Conservation (phyloP, 1,139 yeast genomes). For the Candida gigantensis region DNA sequence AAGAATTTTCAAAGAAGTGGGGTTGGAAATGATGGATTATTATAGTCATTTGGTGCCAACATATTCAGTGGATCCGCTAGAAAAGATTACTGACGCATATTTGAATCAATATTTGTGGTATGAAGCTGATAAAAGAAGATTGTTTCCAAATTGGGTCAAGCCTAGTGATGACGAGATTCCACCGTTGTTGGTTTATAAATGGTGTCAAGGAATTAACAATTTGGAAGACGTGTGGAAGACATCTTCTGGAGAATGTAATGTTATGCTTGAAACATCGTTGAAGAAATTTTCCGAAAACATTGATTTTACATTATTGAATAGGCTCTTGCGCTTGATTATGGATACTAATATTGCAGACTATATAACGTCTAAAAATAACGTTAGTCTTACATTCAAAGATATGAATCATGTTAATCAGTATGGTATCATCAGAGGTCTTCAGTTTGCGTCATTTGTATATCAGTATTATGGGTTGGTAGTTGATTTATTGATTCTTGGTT, state of each 20-base stretch:
- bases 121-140: slow-evolving; percentile 82
- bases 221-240: slow-evolving; percentile 78
- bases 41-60: slow-evolving; percentile 85
- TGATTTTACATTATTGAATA: slow-evolving; percentile 82
- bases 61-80: slow-evolving; percentile 85
- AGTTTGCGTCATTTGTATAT: slow-evolving; percentile 83
- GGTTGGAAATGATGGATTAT: slow-evolving; percentile 89
- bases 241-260: slow-evolving; percentile 72
- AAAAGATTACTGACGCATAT: slow-evolving; percentile 95
- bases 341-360: slow-evolving; percentile 95
- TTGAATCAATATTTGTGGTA: slow-evolving; percentile 95
- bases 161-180: slow-evolving; percentile 95
- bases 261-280: slow-evolving; percentile 77
- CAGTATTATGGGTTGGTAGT: slow-evolving; percentile 88
- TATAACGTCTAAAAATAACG: slow-evolving; percentile 88
- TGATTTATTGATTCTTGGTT: slow-evolving; percentile 80
- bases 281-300: slow-evolving; percentile 77
- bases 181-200: slow-evolving; percentile 85
- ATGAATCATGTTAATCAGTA: slow-evolving; percentile 91
- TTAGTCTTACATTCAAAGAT: slow-evolving; percentile 81
- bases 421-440: slow-evolving; percentile 86
- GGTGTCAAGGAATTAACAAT: slow-evolving; percentile 95
- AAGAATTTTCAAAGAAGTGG: slow-evolving; percentile 88
- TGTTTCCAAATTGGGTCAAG: slow-evolving; percentile 95
- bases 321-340: slow-evolving; percentile 74